Evolutionary conservation across 2,329 filamentous ascomycete species (phyloP), one percentile per base, ranked within the genome.

Genomic region (Drechslera avenae): DNA sequence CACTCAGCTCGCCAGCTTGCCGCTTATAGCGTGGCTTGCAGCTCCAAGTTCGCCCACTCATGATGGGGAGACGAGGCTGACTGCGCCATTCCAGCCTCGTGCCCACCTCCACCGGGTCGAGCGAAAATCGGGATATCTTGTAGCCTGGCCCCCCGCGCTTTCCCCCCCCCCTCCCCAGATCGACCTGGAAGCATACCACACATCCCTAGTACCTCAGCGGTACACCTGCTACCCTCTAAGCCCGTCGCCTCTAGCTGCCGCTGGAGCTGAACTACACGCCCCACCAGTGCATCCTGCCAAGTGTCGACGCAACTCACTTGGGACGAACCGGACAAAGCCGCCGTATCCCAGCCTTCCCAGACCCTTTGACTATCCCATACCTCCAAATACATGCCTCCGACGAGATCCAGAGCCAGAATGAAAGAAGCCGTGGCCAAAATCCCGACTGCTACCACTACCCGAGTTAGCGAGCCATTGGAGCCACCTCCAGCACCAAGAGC

Each of bases 41-140:
- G 60, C 32, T 54, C 58, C 56, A 59, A 62, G 54, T 64, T 60
- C 44, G 63, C 63, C 69, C 69, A 69, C 66, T 72, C 64, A 67
- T 63, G 56, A 70, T 65, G 66, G 62, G 62, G 59, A 67, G 64
- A 69, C 68, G 66, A 73, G 70, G 70, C 70, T 73, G 68, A 71
- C 65, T 67, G 59, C 62, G 63, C 61, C 59, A 48, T 52, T 66
- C 65, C 69, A 71, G 68, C 68, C 68, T 71, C 67, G 71, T 67
- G 56, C 64, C 63, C 67, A 60, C 63, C 26, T 63, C 60, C 55
- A 57, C 60, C 54, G 56, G 40, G 37, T 53, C 56, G 62, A 66
- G 64, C 62, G 53, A 68, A 67, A 65, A 60, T 68, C 67, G 57
- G 59, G 57, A 64, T 64, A 65, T 66, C 68, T 72, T 69, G 68